phyloP scores from a whole-genome alignment of 495 filamentous ascomycete species.

The Penicillium desertorum region DNA sequence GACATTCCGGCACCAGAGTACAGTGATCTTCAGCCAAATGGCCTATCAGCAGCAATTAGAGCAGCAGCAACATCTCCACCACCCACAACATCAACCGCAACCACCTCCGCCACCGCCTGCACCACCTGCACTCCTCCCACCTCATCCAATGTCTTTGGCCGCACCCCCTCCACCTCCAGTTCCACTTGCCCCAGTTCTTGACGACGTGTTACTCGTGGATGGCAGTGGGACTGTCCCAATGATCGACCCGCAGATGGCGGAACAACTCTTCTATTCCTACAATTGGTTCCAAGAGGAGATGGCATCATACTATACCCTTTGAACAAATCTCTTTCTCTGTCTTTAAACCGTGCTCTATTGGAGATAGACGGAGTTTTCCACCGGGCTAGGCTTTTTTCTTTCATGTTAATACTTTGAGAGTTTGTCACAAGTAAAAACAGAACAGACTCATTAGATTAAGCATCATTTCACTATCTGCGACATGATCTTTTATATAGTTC shows the following conservation, averaged over 20 bases:
- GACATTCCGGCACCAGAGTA: conserved; percentile 48
- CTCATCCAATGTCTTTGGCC: conserved; percentile 25
- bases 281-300: conserved; percentile 50
- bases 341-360: conserved; percentile 1
- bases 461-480: neutral
- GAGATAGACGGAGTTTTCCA: conserved; percentile 7
- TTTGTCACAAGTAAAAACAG: too few relatives aligned
- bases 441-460: neutral
- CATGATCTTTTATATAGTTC: neutral
- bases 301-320: conserved; percentile 48
- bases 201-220: conserved; percentile 44
- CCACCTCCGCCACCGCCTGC: conserved; percentile 25
- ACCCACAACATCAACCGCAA: conserved; percentile 15
- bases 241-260: conserved; percentile 44
- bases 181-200: conserved; percentile 44
- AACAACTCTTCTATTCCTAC: conserved; percentile 45
- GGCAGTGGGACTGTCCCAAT: conserved; percentile 36
- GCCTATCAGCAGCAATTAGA: conserved; percentile 38
- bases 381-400: neutral
- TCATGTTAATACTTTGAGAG: neutral
- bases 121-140: conserved; percentile 27
- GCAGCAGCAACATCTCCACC: conserved; percentile 28
- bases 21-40: conserved; percentile 49
- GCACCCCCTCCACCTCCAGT: conserved; percentile 37
- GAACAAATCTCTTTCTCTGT: conserved; percentile 15